These are phyloP conservation scores for Posidonia australis DNA, from an alignment of 106 monocot species.

Conservation along the genomic window DNA sequence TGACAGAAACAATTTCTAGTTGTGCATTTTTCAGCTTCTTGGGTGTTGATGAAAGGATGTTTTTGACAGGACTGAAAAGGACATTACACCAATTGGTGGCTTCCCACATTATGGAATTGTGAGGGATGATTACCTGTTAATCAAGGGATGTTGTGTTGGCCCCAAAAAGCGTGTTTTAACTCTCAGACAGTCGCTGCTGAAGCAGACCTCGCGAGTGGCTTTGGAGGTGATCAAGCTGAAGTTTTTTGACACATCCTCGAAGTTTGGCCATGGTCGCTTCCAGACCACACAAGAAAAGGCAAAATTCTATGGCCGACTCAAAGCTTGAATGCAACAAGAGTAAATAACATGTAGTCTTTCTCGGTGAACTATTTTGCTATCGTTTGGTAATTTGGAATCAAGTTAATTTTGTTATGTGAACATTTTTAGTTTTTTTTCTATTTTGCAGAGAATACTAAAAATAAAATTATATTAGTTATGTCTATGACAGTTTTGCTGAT, in stretches of 20 bases:
- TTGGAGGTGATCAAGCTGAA: constrained; percentile 62
- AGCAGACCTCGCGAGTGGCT: constrained; percentile 18
- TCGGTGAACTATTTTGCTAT: too few species aligned
- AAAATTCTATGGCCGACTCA: constrained; percentile 8
- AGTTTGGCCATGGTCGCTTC: constrained; percentile 41
- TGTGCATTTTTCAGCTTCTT: too few species aligned
- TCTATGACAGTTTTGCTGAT: too few species aligned
- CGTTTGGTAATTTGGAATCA: too few species aligned
- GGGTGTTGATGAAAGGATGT: too few species aligned
- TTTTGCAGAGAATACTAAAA: too few species aligned
- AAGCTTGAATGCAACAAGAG: constrained; percentile 1
- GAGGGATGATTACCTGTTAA: constrained; percentile 19
- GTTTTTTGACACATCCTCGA: constrained; percentile 61
- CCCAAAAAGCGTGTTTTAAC: constrained; percentile 38
- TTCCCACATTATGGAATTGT: constrained; percentile 17
- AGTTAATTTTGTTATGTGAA: too few species aligned
- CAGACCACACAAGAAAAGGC: constrained; percentile 10
- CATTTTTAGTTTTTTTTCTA: too few species aligned
- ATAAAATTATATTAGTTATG: too few species aligned
- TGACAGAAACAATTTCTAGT: too few species aligned
- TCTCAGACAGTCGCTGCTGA: constrained; percentile 8
- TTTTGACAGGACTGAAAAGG: constrained; percentile 16
- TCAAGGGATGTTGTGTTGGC: constrained; percentile 60
- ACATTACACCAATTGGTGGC: constrained; percentile 14
- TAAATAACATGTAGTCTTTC: background rate